Conservation (phyloP, 805 yeast genomes). For the Lipomyces spencermartinsiae region DNA sequence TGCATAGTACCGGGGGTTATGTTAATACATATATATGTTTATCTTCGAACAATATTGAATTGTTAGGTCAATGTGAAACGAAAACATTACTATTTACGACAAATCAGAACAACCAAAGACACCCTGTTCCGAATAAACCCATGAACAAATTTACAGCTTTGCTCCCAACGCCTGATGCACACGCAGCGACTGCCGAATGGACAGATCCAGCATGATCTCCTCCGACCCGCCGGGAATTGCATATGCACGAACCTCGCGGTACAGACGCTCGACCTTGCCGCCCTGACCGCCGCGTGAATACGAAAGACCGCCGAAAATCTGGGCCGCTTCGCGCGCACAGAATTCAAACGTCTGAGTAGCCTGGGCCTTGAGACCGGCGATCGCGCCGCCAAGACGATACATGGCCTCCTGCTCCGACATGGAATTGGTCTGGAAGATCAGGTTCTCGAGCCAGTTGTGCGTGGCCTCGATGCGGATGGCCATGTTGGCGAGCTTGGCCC, state of each 20-base stretch:
- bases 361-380: conserved; percentile 52
- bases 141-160: conserved; percentile 44
- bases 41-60: too few species aligned
- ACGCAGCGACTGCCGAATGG: conserved; percentile 49
- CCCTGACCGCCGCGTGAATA: conserved; percentile 54
- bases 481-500: conserved; percentile 52
- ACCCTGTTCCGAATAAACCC: background rate
- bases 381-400: conserved; percentile 51
- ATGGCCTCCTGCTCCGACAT: conserved; percentile 48
- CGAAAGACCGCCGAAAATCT: conserved; percentile 52
- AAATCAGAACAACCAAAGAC: background rate
- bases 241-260: conserved; percentile 54
- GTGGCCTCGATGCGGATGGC: conserved; percentile 51
- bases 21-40: too few species aligned
- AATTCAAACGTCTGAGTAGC: conserved; percentile 51
- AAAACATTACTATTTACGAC: too few species aligned
- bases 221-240: conserved; percentile 56
- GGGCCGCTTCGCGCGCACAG: conserved; percentile 54
- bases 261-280: conserved; percentile 52
- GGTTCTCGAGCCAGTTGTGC: conserved; percentile 49
- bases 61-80: too few species aligned
- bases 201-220: conserved; percentile 53
- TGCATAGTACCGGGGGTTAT: too few species aligned
- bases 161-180: conserved; percentile 51
- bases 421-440: conserved; percentile 45